These are phyloP conservation scores for Tricholoma hemisulphureum DNA, from an alignment of 768 basidiomycete species.

Conservation along the genomic window DNA sequence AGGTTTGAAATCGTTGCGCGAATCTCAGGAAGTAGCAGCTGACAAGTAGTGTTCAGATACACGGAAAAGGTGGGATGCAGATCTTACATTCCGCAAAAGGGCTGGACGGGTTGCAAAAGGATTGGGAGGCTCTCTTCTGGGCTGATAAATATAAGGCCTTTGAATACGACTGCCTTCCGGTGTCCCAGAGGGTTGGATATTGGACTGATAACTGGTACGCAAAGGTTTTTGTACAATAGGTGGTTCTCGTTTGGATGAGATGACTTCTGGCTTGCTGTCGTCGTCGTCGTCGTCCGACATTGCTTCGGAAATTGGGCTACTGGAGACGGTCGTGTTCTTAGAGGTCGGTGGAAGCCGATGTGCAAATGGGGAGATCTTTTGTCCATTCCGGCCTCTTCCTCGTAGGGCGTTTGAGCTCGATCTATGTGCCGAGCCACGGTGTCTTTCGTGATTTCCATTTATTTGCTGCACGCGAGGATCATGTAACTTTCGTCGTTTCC, in stretches of 20 bases:
- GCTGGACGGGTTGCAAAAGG: constrained; percentile 68
- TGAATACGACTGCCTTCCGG: neutral
- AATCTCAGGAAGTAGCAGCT: constrained; percentile 86
- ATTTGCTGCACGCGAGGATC: neutral
- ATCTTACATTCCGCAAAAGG: constrained; percentile 75
- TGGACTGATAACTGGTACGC: neutral
- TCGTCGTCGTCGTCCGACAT: constrained; percentile 42
- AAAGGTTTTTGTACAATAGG: neutral
- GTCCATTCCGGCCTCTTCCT: neutral
- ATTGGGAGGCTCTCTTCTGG: constrained; percentile 51
- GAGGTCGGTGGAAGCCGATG: neutral
- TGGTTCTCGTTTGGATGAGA: constrained; percentile 50
- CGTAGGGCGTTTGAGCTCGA: constrained; percentile 7
- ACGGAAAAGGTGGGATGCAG: neutral
- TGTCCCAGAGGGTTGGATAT: neutral
- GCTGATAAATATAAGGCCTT: constrained; percentile 10
- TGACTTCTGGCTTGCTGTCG: constrained; percentile 52
- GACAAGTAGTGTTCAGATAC: constrained; percentile 1
- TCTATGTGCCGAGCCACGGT: constrained; percentile 8
- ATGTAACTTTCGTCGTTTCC: constrained; percentile 43
- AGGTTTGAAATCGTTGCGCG: constrained; percentile 86
- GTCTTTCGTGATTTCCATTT: constrained; percentile 8
- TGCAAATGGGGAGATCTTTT: neutral
- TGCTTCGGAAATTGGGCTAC: constrained; percentile 13
- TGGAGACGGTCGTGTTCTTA: neutral